Percentiles rank a stretch among this genome's conserved stretches.
These are phyloP conservation scores for Cornus florida DNA, from an alignment of 148 eudicot genomes.

Conservation along the genomic window DNA sequence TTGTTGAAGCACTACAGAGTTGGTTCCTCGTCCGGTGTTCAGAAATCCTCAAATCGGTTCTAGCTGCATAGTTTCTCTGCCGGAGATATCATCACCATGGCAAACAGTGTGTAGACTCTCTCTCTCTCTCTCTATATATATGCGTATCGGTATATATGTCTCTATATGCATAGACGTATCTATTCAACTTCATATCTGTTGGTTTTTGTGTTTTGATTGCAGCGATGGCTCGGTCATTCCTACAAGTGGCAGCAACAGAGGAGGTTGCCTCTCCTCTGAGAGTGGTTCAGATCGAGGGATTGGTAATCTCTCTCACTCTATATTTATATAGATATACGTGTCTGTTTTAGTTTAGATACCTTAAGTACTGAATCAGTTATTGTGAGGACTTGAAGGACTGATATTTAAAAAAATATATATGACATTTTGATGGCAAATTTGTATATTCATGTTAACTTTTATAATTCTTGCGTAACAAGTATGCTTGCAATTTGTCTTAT, in stretches of 20 bases:
- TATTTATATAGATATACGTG: no score
- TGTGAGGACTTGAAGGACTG: no score
- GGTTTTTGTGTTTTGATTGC: constrained; percentile 12
- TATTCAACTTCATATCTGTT: background rate
- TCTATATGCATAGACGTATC: background rate
- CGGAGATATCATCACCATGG: constrained; percentile 30
- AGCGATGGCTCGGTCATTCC: constrained; percentile 65
- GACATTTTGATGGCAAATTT: no score
- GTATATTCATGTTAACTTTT: no score
- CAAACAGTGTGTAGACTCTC: constrained; percentile 32
- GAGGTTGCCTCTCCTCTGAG: constrained; percentile 76
- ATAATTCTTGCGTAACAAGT: no score
- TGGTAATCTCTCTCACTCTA: constrained; percentile 35
- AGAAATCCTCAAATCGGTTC: background rate
- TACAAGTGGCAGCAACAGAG: constrained; percentile 78
- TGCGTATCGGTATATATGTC: background rate
- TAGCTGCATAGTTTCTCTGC: background rate
- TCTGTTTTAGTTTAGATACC: no score
- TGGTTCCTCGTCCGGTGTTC: background rate
- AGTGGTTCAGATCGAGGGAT: constrained; percentile 93
- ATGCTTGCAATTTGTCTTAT: background rate
- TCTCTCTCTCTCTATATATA: background rate
- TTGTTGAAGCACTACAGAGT: background rate
- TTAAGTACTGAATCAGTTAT: no score
- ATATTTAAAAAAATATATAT: no score